Base-by-base conservation (phyloP, 225 moss, liverwort and hornwort genomes). In the Polytrichum formosum region DNA sequence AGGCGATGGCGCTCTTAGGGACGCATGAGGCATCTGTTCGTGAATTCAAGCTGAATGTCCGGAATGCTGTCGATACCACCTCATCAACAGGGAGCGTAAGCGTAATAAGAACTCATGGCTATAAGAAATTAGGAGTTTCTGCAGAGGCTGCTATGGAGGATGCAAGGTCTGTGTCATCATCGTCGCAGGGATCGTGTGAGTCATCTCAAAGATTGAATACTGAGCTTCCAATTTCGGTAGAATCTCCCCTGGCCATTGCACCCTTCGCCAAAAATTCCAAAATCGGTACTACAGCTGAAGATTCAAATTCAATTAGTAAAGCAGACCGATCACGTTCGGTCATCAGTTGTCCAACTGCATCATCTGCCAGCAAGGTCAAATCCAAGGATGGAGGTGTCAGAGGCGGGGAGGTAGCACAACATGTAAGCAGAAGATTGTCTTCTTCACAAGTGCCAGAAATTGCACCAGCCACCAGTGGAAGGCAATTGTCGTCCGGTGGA, bases 11-110 rank as follows among this genome's bases (percentile, higher is more conserved):
- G 67, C 69, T 82, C 58, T 72, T 80, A 17, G 55, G 80, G 53
- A 86, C 86, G 6, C 86, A 73, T 25, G 86, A 86, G 72, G 82
- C 86, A 37, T 60, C 86, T 13, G 82, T 86, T 10, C 79, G 72
- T 26, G 72, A 67, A 59, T 86, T 86, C 31, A 86, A 82, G 73
- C 79, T 67, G 25, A 74, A 82, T 28, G 76, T 78, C 7, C 74
- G 56, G 31, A 75, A 77, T 70, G 63, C 21, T 6, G 55, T 65
- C 25, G 71, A 73, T 8, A 18, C 31, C 54, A 28, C 46, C 13
- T 59, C 21, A 18, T 21, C 56, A 23, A 23, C 21, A 59, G 59
- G n/a, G 9, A 59, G 46, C 46, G 6, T 46, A 46, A 46, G 13
- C 22, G 64, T 72, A 20, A 69, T 26, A 64, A 54, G 64, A 63